Conservation (phyloP, 805 yeast species). For the Monosporozyma solicola region DNA sequence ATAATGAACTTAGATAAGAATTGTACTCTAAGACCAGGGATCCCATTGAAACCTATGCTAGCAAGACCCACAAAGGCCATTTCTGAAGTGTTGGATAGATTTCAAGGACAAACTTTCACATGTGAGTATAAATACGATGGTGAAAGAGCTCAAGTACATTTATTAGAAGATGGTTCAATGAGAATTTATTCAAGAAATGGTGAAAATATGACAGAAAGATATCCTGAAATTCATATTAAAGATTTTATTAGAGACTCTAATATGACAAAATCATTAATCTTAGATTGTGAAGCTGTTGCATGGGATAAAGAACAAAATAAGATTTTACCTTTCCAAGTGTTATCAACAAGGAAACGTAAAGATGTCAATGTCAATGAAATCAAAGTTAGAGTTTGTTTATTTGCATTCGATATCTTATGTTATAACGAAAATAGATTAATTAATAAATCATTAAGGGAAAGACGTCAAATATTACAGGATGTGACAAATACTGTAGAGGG, state of each 20-base stretch:
- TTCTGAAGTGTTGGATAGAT: slow-evolving; percentile 83
- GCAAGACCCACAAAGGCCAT: slow-evolving; percentile 96
- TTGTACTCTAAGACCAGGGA: slow-evolving; percentile 78
- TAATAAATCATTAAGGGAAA: slow-evolving; percentile 54
- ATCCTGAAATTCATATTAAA: slow-evolving; percentile 78
- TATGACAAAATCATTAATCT: slow-evolving; percentile 49
- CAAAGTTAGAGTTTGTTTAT: slow-evolving; percentile 83
- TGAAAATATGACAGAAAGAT: slow-evolving; percentile 93
- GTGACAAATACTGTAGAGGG: slow-evolving; percentile 59
- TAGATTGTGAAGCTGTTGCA: slow-evolving; percentile 97
- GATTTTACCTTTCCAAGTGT: slow-evolving; percentile 86
- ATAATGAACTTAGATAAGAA: slow-evolving; percentile 53
- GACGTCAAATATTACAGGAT: slow-evolving; percentile 53
- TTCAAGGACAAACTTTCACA: slow-evolving; percentile 76
- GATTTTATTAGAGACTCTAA: slow-evolving; percentile 39
- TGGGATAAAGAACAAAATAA: slow-evolving; percentile 76
- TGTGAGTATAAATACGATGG: slow-evolving; percentile 98
- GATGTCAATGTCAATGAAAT: slow-evolving; percentile 83
- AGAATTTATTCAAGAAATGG: slow-evolving; percentile 86
- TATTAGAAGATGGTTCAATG: slow-evolving; percentile 54
- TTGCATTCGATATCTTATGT: slow-evolving; percentile 81
- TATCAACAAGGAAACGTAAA: slow-evolving; percentile 89
- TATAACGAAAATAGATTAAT: slow-evolving; percentile 66
- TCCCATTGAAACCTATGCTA: slow-evolving; percentile 94
- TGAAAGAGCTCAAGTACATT: slow-evolving; percentile 92